phyloP scores from a whole-genome alignment of 2,329 filamentous ascomycete genomes.

The Epichloe hybrida region DNA sequence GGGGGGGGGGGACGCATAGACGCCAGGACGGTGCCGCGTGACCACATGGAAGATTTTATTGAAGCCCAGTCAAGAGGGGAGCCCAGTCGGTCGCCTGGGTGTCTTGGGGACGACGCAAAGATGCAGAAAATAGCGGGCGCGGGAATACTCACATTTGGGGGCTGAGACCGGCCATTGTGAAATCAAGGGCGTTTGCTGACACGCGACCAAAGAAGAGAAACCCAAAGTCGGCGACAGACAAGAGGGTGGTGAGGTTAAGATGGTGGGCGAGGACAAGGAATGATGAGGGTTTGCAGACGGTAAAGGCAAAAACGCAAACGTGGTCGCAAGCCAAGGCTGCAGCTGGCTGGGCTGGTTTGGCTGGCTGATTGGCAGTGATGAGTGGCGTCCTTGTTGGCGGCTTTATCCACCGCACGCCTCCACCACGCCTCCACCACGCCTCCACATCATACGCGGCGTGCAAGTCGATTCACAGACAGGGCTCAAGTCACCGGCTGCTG shows the following conservation, averaged over 20 bases:
- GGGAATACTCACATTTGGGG: slow-evolving; percentile 45
- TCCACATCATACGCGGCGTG: too few species aligned
- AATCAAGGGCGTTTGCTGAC: background rate
- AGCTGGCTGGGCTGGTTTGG: background rate
- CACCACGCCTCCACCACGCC: too few species aligned
- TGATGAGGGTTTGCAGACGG: background rate
- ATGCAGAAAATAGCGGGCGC: background rate
- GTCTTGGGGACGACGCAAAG: background rate
- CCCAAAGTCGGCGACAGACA: background rate
- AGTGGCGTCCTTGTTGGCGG: too few species aligned
- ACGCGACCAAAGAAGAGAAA: slow-evolving; percentile 1
- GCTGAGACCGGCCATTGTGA: slow-evolving; percentile 46
- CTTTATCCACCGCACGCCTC: too few species aligned
- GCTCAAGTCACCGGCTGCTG: too few species aligned
- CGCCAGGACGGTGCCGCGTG: background rate
- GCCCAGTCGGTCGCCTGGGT: background rate
- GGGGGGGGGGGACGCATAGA: background rate
- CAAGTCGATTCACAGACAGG: too few species aligned
- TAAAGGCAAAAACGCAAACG: background rate
- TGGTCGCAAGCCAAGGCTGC: background rate
- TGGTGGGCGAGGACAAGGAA: background rate
- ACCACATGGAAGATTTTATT: background rate
- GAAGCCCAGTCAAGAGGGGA: background rate
- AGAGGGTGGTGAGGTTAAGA: background rate
- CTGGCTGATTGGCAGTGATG: background rate